Evolutionary conservation across 2,329 filamentous ascomycete species (phyloP), one percentile per base, ranked within the genome.

Genomic region (Ophiostoma novo-ulmi): DNA sequence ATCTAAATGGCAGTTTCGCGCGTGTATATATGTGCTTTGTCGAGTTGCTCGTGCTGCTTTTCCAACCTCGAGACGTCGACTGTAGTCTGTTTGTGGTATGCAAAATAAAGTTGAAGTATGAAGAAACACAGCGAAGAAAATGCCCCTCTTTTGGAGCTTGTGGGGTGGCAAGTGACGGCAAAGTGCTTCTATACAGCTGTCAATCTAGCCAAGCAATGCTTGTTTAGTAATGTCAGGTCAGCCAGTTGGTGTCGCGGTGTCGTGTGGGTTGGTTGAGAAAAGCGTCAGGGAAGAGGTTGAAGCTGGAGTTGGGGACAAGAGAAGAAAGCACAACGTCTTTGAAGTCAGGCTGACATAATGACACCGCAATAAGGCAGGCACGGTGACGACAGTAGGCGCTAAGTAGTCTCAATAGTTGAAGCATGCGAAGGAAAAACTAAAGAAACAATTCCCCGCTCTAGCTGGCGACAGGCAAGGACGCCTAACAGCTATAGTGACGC

Each of bases 61-160:
- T 48, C 31, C 31, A 48, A 5, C 17, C 44, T 48, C 17, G 44
- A 48, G 44, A 48, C 44, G n/a, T 58, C 11, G 52, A 17, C 52
- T 58, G 22, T 13, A 4, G 22, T 58, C 20, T 55, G 5, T 10
- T 55, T 10, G n/a, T n/a, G 3, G 52, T 22, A n/a, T 26, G 22
- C 39, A 2, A 8, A 22, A 58, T 58, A 14, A 11, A 58, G 52
- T 5, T 39, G 6, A 35, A 39, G 35, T 13, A 17, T 8, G 35
- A 64, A 64, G 61, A 64, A 64, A 39, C 35, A 38, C 35, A 35
- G 26, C 26, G 48, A 63, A 35, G 48, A 63, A 35, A 64, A 6
- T 65, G 63, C 63, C 63, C 63, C 63, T 65, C 63, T 22, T 65
- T 65, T 65, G 26, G 36, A 39, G 35, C 63, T 64, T 65, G 63